These are phyloP conservation scores for Hansenula sp. DNA, from an alignment of 1,139 yeast species.

Conservation along the genomic window DNA sequence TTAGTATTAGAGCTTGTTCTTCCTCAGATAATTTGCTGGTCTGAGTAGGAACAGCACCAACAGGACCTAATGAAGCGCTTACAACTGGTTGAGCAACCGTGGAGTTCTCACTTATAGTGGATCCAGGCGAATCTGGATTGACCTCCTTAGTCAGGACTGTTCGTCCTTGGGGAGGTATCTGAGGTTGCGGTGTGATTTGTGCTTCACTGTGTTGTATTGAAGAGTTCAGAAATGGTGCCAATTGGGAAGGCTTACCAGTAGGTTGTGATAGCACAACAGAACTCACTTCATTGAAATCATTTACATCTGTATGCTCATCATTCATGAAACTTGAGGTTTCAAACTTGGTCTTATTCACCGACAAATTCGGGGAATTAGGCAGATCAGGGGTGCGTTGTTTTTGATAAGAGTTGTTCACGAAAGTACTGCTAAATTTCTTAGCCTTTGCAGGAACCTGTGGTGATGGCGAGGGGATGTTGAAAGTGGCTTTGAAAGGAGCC, in stretches of 20 bases:
- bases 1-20: slow-evolving; percentile 67
- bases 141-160: background rate
- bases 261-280: slow-evolving; percentile 4
- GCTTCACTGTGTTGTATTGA: background rate
- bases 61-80: background rate
- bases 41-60: background rate
- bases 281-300: slow-evolving; percentile 12
- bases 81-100: slow-evolving; percentile 3
- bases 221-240: background rate
- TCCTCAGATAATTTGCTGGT: slow-evolving; percentile 36
- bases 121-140: slow-evolving; percentile 1
- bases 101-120: slow-evolving; percentile 3
- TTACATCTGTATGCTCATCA: slow-evolving; percentile 15
- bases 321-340: slow-evolving; percentile 12
- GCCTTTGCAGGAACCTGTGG: slow-evolving; percentile 9
- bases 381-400: slow-evolving; percentile 15
- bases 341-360: slow-evolving; percentile 9
- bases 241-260: background rate
- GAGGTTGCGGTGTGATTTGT: slow-evolving; percentile 8
- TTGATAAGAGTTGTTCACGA: slow-evolving; percentile 13
- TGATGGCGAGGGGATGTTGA: slow-evolving; percentile 9
- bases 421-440: slow-evolving; percentile 15
- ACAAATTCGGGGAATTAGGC: slow-evolving; percentile 10
- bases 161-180: slow-evolving; percentile 13
- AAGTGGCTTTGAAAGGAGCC: slow-evolving; percentile 13